These are phyloP conservation scores for Colletotrichum lini DNA, from an alignment of 2,329 filamentous ascomycete species.

Conservation along the genomic window DNA sequence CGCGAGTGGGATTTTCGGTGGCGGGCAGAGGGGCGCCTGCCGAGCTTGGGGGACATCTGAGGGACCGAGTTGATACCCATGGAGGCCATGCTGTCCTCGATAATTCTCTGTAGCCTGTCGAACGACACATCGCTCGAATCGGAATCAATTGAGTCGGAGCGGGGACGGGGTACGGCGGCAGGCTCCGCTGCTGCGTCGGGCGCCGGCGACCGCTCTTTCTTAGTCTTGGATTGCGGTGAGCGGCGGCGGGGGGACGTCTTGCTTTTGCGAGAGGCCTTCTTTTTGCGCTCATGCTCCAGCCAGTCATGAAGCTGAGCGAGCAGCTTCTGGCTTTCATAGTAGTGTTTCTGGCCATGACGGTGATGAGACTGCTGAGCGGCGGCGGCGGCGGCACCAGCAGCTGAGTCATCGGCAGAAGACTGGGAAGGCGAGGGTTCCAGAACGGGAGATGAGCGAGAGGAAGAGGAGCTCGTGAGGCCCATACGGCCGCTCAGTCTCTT, in stretches of 20 bases:
- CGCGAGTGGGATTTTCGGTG: constrained; percentile 57
- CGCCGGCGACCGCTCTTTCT: constrained; percentile 27
- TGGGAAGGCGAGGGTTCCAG: constrained; percentile 50
- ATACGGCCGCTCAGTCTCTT: constrained; percentile 59
- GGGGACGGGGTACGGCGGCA: constrained; percentile 44
- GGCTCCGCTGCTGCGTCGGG: constrained; percentile 30
- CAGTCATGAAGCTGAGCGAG: constrained; percentile 85
- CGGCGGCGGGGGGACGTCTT: constrained; percentile 59
- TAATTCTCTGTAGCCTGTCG: constrained; percentile 84
- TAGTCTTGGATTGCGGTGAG: constrained; percentile 47
- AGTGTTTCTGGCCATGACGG: constrained; percentile 53
- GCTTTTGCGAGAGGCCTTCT: constrained; percentile 70
- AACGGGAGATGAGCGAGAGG: constrained; percentile 62
- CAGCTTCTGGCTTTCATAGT: constrained; percentile 67
- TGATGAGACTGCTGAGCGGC: constrained; percentile 46
- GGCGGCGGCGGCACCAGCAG: constrained; percentile 13
- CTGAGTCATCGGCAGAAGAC: constrained; percentile 48
- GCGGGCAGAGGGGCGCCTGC: constrained; percentile 58
- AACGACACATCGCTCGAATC: constrained; percentile 81
- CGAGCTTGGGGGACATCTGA: constrained; percentile 57
- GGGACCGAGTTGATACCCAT: constrained; percentile 65
- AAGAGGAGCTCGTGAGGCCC: constrained; percentile 54
- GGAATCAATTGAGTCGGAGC: constrained; percentile 72
- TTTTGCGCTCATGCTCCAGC: constrained; percentile 84
- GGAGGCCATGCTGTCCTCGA: constrained; percentile 75